phyloP scores from a whole-genome alignment of 2,329 filamentous ascomycete genomes.

The Calycina marina region DNA sequence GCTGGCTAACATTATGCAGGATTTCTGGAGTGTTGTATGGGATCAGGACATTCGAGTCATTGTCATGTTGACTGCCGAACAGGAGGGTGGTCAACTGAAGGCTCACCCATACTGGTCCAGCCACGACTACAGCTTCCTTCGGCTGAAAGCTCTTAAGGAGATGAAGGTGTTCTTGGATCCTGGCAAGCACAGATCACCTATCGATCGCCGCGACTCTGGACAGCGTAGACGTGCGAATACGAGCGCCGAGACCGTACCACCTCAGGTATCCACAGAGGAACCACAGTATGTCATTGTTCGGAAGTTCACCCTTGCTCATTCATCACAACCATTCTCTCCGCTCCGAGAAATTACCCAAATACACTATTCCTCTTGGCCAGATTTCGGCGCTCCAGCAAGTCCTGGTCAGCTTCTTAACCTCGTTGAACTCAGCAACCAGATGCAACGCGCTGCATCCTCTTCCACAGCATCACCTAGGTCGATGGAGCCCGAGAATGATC shows the following conservation, averaged over 20 bases:
- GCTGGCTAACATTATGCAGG: constrained; percentile 33
- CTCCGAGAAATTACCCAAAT: constrained; percentile 89
- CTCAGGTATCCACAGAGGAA: constrained; percentile 28
- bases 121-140: constrained; percentile 62
- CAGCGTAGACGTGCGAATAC: constrained; percentile 38
- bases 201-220: constrained; percentile 24
- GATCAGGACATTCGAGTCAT: constrained; percentile 90
- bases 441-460: constrained; percentile 37
- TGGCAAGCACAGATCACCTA: constrained; percentile 30
- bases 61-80: constrained; percentile 91
- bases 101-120: constrained; percentile 88
- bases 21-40: constrained; percentile 98
- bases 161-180: constrained; percentile 65
- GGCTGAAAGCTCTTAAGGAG: constrained; percentile 65
- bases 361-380: constrained; percentile 93
- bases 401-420: constrained; percentile 75
- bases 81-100: constrained; percentile 85
- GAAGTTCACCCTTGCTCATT: constrained; percentile 72
- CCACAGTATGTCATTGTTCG: constrained; percentile 67
- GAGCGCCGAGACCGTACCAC: constrained; percentile 28
- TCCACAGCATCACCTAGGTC: constrained; percentile 24
- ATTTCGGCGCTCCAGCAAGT: constrained; percentile 85
- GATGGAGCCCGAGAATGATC: constrained; percentile 43
- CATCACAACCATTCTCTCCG: constrained; percentile 63
- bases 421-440: constrained; percentile 75